Evolutionary conservation across 2,329 filamentous ascomycete genomes (phyloP).

Genomic region (Curvularia lunata): DNA sequence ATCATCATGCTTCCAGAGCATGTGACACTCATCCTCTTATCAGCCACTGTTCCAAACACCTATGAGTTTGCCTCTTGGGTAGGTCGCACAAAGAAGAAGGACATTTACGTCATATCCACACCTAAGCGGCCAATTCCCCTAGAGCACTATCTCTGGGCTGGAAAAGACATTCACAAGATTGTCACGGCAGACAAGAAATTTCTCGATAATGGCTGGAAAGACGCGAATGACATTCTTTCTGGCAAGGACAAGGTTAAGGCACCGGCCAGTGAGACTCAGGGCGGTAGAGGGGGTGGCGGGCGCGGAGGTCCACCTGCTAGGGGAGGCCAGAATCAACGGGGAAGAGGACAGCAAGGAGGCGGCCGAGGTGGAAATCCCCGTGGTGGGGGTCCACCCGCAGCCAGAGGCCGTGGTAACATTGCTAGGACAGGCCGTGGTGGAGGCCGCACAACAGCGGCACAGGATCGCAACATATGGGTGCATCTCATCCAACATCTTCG

Average conservation of each 20-base stretch:
- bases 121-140: slow-evolving; percentile 92
- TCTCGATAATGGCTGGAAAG: slow-evolving; percentile 91
- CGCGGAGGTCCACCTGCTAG: slow-evolving; percentile 53
- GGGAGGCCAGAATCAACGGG: slow-evolving; percentile 61
- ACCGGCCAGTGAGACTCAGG: slow-evolving; percentile 58
- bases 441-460: slow-evolving; percentile 84
- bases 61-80: slow-evolving; percentile 99
- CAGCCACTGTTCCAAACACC: slow-evolving; percentile 95
- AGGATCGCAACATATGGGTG: slow-evolving; percentile 97
- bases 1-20: slow-evolving; percentile 99
- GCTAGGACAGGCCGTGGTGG: slow-evolving; percentile 84
- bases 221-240: slow-evolving; percentile 81
- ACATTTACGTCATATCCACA: slow-evolving; percentile 98
- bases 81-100: slow-evolving; percentile 95
- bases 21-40: slow-evolving; percentile 91
- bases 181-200: slow-evolving; percentile 93
- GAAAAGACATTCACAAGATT: slow-evolving; percentile 91
- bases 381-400: slow-evolving; percentile 61
- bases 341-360: slow-evolving; percentile 51
- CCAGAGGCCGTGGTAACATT: slow-evolving; percentile 79
- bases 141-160: slow-evolving; percentile 96
- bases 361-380: slow-evolving; percentile 58
- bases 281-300: slow-evolving; percentile 59
- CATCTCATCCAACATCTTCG: slow-evolving; percentile 90
- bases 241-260: slow-evolving; percentile 79